Evolutionary conservation across 192 early-diverging fungal species (phyloP).

Genomic region (Allomyces macrogynus): DNA sequence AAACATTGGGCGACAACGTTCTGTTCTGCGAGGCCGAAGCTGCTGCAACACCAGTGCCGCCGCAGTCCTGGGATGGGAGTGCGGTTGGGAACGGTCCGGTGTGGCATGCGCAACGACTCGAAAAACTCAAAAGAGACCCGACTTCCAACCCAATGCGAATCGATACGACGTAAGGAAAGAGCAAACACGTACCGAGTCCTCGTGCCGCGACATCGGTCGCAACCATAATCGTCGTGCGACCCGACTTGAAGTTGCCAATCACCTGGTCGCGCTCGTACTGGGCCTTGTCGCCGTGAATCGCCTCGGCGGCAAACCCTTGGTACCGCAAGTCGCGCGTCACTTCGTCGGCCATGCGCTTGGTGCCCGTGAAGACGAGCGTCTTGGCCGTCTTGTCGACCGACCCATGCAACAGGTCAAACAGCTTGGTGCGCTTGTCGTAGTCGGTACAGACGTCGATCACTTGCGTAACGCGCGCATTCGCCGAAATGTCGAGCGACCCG

Average conservation of each 20-base stretch:
- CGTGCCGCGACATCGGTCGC: conserved; percentile 88
- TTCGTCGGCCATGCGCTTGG: conserved; percentile 19
- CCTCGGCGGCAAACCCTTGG: conserved; percentile 59
- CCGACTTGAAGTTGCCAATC: conserved; percentile 60
- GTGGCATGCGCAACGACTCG: too few species aligned
- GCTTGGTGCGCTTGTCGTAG: conserved; percentile 44
- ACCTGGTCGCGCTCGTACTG: conserved; percentile 65
- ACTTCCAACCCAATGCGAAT: too few species aligned
- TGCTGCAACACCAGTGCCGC: too few species aligned
- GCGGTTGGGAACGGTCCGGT: too few species aligned
- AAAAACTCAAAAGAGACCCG: too few species aligned
- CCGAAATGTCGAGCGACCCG: conserved; percentile 69
- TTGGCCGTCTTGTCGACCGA: conserved; percentile 12
- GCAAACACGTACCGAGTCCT: conserved; percentile 45
- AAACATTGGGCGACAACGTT: too few species aligned
- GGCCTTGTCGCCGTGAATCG: conserved; percentile 80
- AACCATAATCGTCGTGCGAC: conserved; percentile 60
- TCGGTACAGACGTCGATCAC: conserved; percentile 77
- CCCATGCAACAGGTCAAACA: conserved; percentile 53
- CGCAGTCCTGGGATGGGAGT: too few species aligned
- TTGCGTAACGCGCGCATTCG: conserved; percentile 67
- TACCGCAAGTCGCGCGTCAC: conserved; percentile 49
- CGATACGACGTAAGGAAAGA: not conserved
- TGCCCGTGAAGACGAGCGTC: conserved; percentile 29
- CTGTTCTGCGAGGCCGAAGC: too few species aligned